Percentiles rank a stretch among this genome's conserved stretches.
phyloP scores from a whole-genome alignment of 768 basidiomycete species.

The Calocybe gangraenosa region DNA sequence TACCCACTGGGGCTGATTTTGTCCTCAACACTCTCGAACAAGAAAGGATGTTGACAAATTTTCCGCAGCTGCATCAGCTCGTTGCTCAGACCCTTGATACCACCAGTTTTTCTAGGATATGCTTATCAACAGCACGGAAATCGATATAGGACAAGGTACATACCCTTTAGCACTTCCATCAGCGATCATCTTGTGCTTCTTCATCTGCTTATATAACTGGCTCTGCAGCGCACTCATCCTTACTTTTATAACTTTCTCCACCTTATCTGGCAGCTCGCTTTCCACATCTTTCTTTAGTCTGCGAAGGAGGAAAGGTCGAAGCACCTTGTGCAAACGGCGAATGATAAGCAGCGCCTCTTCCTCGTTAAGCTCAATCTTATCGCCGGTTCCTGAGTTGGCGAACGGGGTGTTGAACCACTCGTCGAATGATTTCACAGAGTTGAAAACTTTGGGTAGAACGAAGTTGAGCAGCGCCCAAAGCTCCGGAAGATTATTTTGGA shows the following conservation, averaged over 20 bases:
- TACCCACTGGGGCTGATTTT: constrained; percentile 81
- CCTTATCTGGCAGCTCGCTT: constrained; percentile 92
- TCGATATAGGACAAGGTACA: constrained; percentile 19
- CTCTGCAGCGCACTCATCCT: constrained; percentile 90
- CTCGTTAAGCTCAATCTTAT: constrained; percentile 99
- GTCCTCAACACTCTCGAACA: constrained; percentile 94
- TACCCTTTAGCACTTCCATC: constrained; percentile 76
- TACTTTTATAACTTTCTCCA: constrained; percentile 96
- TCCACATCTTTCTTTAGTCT: constrained; percentile 96
- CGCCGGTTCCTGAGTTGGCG: constrained; percentile 94
- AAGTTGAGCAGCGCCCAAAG: constrained; percentile 96
- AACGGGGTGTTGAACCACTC: constrained; percentile 99
- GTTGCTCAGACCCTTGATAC: constrained; percentile 88
- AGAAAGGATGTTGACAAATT: constrained; percentile 96
- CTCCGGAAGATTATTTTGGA: constrained; percentile 97
- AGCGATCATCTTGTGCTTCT: constrained; percentile 97
- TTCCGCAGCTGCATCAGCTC: constrained; percentile 98
- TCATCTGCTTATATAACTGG: constrained; percentile 95
- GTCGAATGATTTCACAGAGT: constrained; percentile 98
- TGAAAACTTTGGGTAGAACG: constrained; percentile 92
- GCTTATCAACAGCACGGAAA: background rate
- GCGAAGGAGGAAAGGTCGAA: constrained; percentile 90
- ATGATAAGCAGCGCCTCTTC: constrained; percentile 98
- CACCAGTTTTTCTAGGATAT: constrained; percentile 54
- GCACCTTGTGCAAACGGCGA: constrained; percentile 92